These are phyloP conservation scores for Phaeotremella skinneri DNA, from an alignment of 768 basidiomycete species.

Conservation along the genomic window DNA sequence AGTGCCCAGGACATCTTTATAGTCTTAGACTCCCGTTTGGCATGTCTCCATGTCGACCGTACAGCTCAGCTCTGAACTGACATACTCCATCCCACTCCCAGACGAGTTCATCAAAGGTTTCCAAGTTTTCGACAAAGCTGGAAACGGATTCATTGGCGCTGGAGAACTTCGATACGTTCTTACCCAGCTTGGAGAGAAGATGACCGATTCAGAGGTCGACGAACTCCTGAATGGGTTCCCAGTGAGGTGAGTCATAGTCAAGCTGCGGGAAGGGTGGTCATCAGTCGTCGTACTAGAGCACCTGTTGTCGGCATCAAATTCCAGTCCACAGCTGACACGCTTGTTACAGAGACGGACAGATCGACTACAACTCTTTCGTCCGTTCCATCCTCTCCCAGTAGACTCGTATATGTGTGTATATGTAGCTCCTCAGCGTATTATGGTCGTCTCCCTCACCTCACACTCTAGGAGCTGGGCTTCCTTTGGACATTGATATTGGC, in stretches of 20 bases:
- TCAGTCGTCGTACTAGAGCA: constrained; percentile 49
- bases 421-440: too few relatives aligned
- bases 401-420: too few relatives aligned
- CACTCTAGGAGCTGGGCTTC: neutral
- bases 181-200: constrained; percentile 97
- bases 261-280: too few relatives aligned
- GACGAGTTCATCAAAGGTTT: constrained; percentile 99
- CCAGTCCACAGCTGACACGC: constrained; percentile 8
- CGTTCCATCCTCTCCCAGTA: constrained; percentile 88
- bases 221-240: constrained; percentile 95
- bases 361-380: constrained; percentile 96
- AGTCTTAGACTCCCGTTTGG: neutral
- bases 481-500: too few relatives aligned
- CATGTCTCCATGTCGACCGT: neutral
- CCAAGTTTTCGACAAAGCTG: constrained; percentile 97
- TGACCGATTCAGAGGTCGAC: constrained; percentile 96
- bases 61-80: neutral
- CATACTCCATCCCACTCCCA: constrained; percentile 47
- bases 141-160: constrained; percentile 85
- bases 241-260: constrained; percentile 78
- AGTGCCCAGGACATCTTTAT: neutral
- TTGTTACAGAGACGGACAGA: constrained; percentile 81
- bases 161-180: constrained; percentile 89
- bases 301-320: neutral
- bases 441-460: too few relatives aligned